A percentile compares a stretch with the other conserved stretches of the same genome.
These are phyloP conservation scores for Penicillium aurantiogriseum DNA, from an alignment of 2,329 filamentous ascomycete species.

Conservation along the genomic window DNA sequence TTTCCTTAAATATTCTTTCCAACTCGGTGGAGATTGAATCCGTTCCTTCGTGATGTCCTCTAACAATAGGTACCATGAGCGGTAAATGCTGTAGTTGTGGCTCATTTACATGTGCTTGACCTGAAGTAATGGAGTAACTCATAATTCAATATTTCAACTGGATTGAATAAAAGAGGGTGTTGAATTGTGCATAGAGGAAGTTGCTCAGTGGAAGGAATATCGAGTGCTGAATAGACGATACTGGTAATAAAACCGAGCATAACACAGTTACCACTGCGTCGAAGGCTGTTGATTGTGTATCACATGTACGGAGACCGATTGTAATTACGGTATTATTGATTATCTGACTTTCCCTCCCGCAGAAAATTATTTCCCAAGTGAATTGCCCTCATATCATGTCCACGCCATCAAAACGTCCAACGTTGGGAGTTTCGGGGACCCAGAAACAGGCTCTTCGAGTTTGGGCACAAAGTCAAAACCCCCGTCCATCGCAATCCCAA, in stretches of 20 bases:
- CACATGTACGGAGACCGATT: fast-evolving
- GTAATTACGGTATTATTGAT: neutral
- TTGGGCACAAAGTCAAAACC: constrained; percentile 1
- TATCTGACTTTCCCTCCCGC: no score
- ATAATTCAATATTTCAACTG: neutral
- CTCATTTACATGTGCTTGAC: neutral
- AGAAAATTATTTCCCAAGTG: neutral
- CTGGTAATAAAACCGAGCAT: neutral
- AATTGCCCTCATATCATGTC: neutral
- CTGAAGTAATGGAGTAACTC: neutral
- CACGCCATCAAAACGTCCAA: neutral
- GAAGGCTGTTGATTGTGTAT: neutral
- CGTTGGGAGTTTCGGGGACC: neutral
- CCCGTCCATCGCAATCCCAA: constrained; percentile 2
- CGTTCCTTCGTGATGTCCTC: no score
- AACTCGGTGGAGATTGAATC: no score
- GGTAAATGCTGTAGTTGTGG: no score
- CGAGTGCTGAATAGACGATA: neutral
- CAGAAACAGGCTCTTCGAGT: constrained; percentile 9
- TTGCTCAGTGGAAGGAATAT: neutral
- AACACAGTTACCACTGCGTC: neutral
- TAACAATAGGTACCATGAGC: no score
- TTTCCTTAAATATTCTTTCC: no score
- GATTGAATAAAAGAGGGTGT: neutral
- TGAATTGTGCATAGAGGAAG: neutral